phyloP scores from a whole-genome alignment of 1,284 basidiomycete genomes.

The Cryptococcus depauperatus region DNA sequence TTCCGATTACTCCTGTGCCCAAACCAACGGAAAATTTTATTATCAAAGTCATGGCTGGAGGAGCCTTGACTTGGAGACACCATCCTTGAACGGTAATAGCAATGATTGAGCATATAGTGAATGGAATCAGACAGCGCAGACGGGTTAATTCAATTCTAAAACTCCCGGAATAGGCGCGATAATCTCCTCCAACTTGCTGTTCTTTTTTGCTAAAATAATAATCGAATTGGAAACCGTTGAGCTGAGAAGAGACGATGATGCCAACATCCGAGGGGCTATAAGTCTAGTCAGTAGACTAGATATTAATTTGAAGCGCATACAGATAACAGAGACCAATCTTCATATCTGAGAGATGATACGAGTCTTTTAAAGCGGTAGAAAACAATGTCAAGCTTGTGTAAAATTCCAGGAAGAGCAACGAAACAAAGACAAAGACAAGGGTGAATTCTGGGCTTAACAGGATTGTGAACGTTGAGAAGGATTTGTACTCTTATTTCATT shows the following conservation, averaged over 20 bases:
- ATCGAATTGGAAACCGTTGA: constrained; percentile 40
- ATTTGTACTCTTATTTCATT: constrained; percentile 28
- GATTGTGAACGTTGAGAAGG: constrained; percentile 35
- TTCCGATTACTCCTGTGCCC: constrained; percentile 27
- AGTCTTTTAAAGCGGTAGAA: constrained; percentile 37
- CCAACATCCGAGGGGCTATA: constrained; percentile 38
- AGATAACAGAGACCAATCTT: constrained; percentile 44
- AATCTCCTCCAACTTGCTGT: constrained; percentile 35
- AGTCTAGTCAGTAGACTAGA: background rate
- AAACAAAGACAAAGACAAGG: constrained; percentile 29
- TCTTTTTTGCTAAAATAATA: constrained; percentile 35
- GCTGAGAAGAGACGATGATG: constrained; percentile 23
- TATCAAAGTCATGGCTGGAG: constrained; percentile 30
- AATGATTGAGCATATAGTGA: constrained; percentile 5
- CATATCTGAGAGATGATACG: constrained; percentile 37
- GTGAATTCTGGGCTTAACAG: constrained; percentile 40
- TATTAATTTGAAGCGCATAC: constrained; percentile 15
- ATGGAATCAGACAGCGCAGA: constrained; percentile 28
- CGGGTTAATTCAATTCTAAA: constrained; percentile 37
- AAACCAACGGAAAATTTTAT: constrained; percentile 38
- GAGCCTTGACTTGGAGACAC: constrained; percentile 31
- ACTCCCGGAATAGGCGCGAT: constrained; percentile 24
- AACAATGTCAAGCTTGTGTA: constrained; percentile 41
- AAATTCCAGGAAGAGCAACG: constrained; percentile 41
- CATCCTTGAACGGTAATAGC: constrained; percentile 30